Evolutionary conservation across 2,329 filamentous ascomycete species (phyloP), one percentile per base, ranked within the genome.

Genomic region (Huntiella savannae): DNA sequence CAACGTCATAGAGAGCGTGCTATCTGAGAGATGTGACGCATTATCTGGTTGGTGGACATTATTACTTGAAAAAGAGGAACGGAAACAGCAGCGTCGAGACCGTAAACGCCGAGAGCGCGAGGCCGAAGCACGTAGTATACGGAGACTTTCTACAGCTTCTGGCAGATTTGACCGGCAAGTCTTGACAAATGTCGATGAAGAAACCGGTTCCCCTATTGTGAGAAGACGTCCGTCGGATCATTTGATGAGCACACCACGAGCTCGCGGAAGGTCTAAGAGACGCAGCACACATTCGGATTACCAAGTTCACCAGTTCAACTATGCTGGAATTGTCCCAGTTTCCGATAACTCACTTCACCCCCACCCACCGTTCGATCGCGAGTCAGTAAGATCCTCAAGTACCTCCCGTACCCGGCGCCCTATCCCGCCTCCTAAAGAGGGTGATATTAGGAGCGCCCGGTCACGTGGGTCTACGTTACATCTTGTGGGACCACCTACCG

Each of bases 31-130:
- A 53, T 96, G 91, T 57, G 88, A 98, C 61, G 73, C 80, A 4
- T 65, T 98, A 42, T 84, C 86, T 43, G 91, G 91, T 4, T 98
- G 91, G 91, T 98, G 91, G 91, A 82, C 84, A 3, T 63, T 98
- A 22, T 64, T 98, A 35, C 76, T 96, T 7, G 91, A 96, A 57
- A 98, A 96, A 59, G 91, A 98, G 58, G 76, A 86, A 58, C 76
- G 86, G 6, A 98, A 98, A 60, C 79, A 87, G 52, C 71, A 66
- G 51, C 71, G 86, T 50, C 70, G 79, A 51, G 86, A 95, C 55
- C 74, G 77, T 45, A 95, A 88, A 58, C 75, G 88, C 6, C 85
- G 73, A 57, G 87, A 96, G 58, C 78, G 76, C 54, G 87, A 98
- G 55, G 70, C 73, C 1, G 85, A 96, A 56, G 77, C 76, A 48